phyloP scores from a whole-genome alignment of 176 grass and related monocot species.

The Pontederia crassipes region DNA sequence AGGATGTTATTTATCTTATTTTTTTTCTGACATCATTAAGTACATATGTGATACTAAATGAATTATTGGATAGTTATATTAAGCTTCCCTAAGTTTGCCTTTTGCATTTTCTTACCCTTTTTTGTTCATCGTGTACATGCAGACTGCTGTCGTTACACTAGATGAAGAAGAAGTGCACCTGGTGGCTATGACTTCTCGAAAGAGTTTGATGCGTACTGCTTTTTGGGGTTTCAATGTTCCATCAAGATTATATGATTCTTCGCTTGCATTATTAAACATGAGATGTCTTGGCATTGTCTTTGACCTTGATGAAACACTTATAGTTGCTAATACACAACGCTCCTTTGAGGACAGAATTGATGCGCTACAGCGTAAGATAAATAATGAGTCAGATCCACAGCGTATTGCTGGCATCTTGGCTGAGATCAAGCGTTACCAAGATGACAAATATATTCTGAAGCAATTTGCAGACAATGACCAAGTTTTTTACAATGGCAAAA shows the following conservation, averaged over 20 bases:
- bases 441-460: constrained; percentile 80
- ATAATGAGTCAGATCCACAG: constrained; percentile 71
- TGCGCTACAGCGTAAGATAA: constrained; percentile 80
- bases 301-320: constrained; percentile 95
- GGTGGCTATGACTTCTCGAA: constrained; percentile 78
- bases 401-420: constrained; percentile 68
- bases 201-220: constrained; percentile 43
- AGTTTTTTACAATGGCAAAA: constrained; percentile 72
- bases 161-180: constrained; percentile 91
- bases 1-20: no score
- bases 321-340: constrained; percentile 77
- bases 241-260: constrained; percentile 64
- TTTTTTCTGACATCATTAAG: no score
- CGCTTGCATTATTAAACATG: constrained; percentile 86
- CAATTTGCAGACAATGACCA: constrained; percentile 93
- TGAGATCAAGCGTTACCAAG: constrained; percentile 96
- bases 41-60: no score
- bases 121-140: constrained; percentile 17
- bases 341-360: constrained; percentile 96
- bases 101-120: neutral
- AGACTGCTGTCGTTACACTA: constrained; percentile 81
- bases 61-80: neutral
- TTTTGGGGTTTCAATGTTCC: constrained; percentile 90
- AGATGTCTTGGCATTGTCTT: constrained; percentile 90
- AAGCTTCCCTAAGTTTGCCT: neutral